Base-by-base conservation (phyloP, 1,139 yeast genomes). In the Scheffersomyces segobiensis region DNA sequence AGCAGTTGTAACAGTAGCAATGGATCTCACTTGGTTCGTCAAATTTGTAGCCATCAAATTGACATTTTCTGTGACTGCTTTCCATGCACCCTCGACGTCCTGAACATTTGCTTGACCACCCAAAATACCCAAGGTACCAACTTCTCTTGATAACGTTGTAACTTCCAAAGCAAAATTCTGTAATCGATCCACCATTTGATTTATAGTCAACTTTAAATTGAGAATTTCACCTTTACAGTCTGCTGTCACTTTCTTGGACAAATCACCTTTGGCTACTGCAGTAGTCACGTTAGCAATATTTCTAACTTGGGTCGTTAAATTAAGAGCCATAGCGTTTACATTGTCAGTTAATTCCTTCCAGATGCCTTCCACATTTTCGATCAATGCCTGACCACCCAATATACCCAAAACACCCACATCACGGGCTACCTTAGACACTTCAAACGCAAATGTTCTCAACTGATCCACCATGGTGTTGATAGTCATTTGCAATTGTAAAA, bases 51-150 rank as follows among this genome's bases (percentile, higher is more conserved):
- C 97, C 97, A 91, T 91, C 52, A 89, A 85, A 69, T 91, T 91
- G 62, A 91, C 97, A 67, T 91, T 91, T 71, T 90, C 96, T 0
- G 97, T 91, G 52, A 91, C 91, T 52, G 93, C 96, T 68, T 90
- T 91, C 97, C 97, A 91, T 10, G 96, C 93, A 55, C 97, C 97
- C 74, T 91, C 97, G 39, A 91, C 97, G 72, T 91, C 97, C 66
- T 90, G 93, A 19, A 91, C 97, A 70, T 90, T 90, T 3, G 97
- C 97, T 72, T 91, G 97, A 22, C 97, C 97, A 54, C 97, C 97
- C 62, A 91, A 77, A 60, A 90, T 88, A 75, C 97, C 97, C 65
- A 90, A 87, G 2, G 96, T 91, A 67, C 97, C 97, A 63, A 91
- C 97, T 69, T 91, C 93, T 39, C 96, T 83, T 1, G 97, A 93